A percentile compares a stretch with the other conserved stretches of the same genome.
Evolutionary conservation across 1,139 yeast species (phyloP).

Genomic region (Candida frijolesensis): DNA sequence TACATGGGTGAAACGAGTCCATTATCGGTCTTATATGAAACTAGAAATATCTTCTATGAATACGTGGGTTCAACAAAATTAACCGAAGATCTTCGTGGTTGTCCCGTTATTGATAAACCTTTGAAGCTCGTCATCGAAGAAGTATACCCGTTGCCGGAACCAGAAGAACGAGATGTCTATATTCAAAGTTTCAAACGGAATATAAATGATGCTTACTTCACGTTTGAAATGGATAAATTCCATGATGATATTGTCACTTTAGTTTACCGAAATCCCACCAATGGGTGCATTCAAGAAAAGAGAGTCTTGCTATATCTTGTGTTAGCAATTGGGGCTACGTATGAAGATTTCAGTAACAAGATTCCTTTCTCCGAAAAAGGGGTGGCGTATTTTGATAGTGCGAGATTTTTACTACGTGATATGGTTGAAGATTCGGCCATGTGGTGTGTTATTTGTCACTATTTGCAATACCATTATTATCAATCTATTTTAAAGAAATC

Average conservation of each 20-base stretch:
- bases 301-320: slow-evolving; percentile 38
- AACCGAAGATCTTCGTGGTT: slow-evolving; percentile 37
- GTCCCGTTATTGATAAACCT: slow-evolving; percentile 34
- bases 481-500: slow-evolving; percentile 40
- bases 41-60: slow-evolving; percentile 25
- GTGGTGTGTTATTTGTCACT: slow-evolving; percentile 45
- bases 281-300: slow-evolving; percentile 16
- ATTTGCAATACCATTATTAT: slow-evolving; percentile 39
- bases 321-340: slow-evolving; percentile 44
- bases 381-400: slow-evolving; percentile 33
- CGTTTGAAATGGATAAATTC: slow-evolving; percentile 36
- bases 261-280: slow-evolving; percentile 28
- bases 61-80: slow-evolving; percentile 22
- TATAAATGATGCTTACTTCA: slow-evolving; percentile 36
- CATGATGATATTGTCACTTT: slow-evolving; percentile 24
- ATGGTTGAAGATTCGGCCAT: slow-evolving; percentile 40
- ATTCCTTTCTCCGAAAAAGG: slow-evolving; percentile 21
- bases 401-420: slow-evolving; percentile 29
- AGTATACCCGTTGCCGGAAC: slow-evolving; percentile 26
- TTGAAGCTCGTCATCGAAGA: slow-evolving; percentile 18
- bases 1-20: slow-evolving; percentile 33
- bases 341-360: slow-evolving; percentile 19
- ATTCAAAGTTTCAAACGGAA: slow-evolving; percentile 32
- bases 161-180: slow-evolving; percentile 26
- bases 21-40: slow-evolving; percentile 26